These are phyloP conservation scores for Isatis tinctoria DNA, from an alignment of 345 rosid genomes.

Conservation along the genomic window DNA sequence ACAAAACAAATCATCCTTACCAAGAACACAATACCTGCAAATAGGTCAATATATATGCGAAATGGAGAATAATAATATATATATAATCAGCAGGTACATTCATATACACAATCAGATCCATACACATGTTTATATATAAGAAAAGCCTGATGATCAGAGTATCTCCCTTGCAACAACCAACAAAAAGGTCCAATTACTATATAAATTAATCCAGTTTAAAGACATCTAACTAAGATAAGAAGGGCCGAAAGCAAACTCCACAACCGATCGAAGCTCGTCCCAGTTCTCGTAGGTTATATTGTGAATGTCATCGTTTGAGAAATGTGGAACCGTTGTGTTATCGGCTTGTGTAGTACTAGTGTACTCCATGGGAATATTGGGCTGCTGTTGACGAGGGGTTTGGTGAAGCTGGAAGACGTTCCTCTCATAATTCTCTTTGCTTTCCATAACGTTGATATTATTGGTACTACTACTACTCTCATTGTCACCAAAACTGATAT, in stretches of 20 bases:
- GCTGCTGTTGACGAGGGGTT: conserved; percentile 8
- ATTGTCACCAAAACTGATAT: conserved; percentile 44
- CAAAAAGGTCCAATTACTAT: neutral
- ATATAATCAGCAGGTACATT: neutral
- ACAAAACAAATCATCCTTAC: neutral
- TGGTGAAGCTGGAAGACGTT: conserved; percentile 16
- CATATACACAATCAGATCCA: neutral
- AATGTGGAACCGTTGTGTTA: conserved; percentile 18
- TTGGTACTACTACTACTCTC: conserved; percentile 30
- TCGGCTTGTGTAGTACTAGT: conserved; percentile 35
- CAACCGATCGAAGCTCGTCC: conserved; percentile 78
- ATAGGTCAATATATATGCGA: neutral
- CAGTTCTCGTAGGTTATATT: conserved; percentile 42
- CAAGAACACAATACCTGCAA: neutral
- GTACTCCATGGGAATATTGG: conserved; percentile 19
- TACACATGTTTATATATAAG: neutral
- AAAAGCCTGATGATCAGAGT: neutral
- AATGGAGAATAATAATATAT: neutral
- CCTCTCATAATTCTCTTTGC: conserved; percentile 23
- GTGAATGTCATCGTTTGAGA: conserved; percentile 29
- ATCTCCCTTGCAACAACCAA: neutral
- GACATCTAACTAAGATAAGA: conserved; percentile 20
- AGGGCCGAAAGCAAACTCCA: conserved; percentile 54
- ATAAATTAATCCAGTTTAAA: neutral
- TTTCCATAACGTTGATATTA: conserved; percentile 20